These are phyloP conservation scores for Chrysophaeum taylorii DNA, from an alignment of 352 stramenopile species.

Conservation along the genomic window DNA sequence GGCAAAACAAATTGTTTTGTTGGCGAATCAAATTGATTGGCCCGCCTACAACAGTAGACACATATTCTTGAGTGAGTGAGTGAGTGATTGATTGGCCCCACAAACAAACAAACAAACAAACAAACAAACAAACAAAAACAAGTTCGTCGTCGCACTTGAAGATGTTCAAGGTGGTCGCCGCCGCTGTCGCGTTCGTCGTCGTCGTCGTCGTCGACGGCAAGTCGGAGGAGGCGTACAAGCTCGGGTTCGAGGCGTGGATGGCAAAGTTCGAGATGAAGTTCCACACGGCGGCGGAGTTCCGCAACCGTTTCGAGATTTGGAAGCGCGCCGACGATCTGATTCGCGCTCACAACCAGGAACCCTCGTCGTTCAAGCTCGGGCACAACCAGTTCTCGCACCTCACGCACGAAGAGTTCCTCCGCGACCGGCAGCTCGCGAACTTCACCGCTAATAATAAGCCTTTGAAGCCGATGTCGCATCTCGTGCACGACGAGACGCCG, in stretches of 20 bases:
- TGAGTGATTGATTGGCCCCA: too few relatives aligned
- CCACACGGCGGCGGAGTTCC: background rate
- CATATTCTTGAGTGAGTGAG: too few relatives aligned
- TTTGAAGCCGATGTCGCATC: conserved; percentile 29
- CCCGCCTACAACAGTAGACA: too few relatives aligned
- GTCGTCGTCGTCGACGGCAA: too few relatives aligned
- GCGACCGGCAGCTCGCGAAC: conserved; percentile 29
- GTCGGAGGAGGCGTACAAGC: too few relatives aligned
- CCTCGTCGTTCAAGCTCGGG: conserved; percentile 53
- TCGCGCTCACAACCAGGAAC: conserved; percentile 35
- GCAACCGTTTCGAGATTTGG: conserved; percentile 27
- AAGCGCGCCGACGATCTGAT: conserved; percentile 31
- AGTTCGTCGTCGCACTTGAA: too few relatives aligned
- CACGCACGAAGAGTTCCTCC: conserved; percentile 70
- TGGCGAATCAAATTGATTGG: too few relatives aligned
- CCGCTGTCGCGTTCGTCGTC: too few relatives aligned
- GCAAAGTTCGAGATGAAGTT: background rate
- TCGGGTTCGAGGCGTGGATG: background rate
- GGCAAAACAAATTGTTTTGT: too few relatives aligned
- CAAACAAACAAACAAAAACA: too few relatives aligned
- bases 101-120: too few relatives aligned
- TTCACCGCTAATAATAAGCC: background rate
- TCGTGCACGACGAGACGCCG: conserved; percentile 36
- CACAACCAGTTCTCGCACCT: conserved; percentile 73
- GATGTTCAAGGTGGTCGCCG: too few relatives aligned